Conservation (phyloP, 495 filamentous ascomycete genomes). For the Gamarada debralockiae region DNA sequence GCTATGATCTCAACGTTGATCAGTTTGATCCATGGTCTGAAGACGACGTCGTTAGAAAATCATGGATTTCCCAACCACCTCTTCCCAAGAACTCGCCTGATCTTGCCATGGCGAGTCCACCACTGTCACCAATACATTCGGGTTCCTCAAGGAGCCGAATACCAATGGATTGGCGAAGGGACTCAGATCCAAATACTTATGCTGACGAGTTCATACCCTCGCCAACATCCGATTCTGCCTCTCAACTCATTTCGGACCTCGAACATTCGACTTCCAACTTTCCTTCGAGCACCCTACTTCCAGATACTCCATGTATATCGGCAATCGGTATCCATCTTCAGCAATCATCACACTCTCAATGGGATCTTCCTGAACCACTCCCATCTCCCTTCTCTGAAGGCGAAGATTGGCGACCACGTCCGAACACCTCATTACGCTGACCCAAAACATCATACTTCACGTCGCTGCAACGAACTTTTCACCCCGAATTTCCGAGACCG, state of each 20-base stretch:
- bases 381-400: neutral
- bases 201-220: neutral
- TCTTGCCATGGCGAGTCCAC: neutral
- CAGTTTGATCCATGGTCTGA: neutral
- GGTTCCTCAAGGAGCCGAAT: too few relatives aligned
- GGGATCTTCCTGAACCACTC: neutral
- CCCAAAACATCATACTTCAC: too few relatives aligned
- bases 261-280: conserved; percentile 40
- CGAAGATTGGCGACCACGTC: neutral
- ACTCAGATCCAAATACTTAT: neutral
- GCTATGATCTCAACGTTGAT: neutral
- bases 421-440: neutral
- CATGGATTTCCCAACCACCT: neutral
- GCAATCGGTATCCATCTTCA: neutral
- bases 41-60: neutral
- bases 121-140: neutral
- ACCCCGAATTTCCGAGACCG: neutral
- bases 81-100: neutral
- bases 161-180: too few relatives aligned
- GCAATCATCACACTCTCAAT: neutral
- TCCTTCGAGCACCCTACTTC: conserved; percentile 37
- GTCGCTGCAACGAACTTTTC: neutral
- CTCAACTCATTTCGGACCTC: conserved; percentile 30
- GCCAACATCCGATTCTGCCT: neutral
- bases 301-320: conserved; percentile 45